Evolutionary conservation across 78 protist genomes (phyloP).

Genomic region (Dictyostelium capitatum): DNA sequence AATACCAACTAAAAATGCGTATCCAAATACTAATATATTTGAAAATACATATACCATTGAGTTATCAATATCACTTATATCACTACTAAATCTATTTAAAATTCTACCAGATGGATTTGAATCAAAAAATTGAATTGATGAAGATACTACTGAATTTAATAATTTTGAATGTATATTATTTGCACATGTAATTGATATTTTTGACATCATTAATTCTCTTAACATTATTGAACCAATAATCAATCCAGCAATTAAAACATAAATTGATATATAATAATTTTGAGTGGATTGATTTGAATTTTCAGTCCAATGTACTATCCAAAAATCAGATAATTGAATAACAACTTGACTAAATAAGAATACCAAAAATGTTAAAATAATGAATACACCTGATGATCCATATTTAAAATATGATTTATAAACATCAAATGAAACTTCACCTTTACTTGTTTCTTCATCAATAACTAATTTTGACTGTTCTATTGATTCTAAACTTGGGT

Average conservation of each 20-base stretch:
- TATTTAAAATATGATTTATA: constrained; percentile 5
- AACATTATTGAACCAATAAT: background rate
- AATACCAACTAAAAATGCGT: constrained; percentile 14
- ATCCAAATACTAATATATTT: background rate
- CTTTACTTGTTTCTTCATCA: constrained; percentile 30
- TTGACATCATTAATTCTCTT: background rate
- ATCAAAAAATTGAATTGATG: constrained; percentile 67
- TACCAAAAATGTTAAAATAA: background rate
- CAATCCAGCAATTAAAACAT: no score
- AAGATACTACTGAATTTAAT: background rate
- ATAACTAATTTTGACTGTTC: constrained; percentile 30
- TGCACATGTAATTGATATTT: background rate
- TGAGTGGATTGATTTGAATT: no score
- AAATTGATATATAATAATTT: constrained; percentile 12
- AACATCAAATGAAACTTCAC: background rate
- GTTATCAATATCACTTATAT: constrained; percentile 68
- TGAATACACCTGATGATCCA: constrained; percentile 17
- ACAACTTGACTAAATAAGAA: constrained; percentile 18
- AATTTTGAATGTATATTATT: background rate
- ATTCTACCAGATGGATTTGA: constrained; percentile 76
- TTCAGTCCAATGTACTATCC: constrained; percentile 49
- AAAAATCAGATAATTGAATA: constrained; percentile 32
- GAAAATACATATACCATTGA: background rate
- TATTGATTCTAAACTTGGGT: background rate
- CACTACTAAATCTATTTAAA: constrained; percentile 64